phyloP scores from a whole-genome alignment of 2,329 filamentous ascomycete genomes.

The Huntiella moniliformis region DNA sequence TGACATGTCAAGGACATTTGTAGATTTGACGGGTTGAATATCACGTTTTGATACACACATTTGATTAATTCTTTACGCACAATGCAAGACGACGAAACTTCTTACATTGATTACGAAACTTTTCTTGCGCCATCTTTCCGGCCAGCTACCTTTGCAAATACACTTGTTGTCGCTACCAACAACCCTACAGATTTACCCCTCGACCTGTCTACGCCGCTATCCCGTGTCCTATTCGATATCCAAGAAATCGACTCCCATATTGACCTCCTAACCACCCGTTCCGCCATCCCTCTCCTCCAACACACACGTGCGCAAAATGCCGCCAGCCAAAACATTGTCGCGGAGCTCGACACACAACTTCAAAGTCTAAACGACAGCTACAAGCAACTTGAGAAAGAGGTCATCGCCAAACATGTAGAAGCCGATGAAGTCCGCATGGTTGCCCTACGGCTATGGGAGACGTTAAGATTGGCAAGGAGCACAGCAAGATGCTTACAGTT shows the following conservation, averaged over 20 bases:
- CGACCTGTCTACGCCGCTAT: constrained; percentile 85
- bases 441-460: constrained; percentile 61
- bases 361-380: constrained; percentile 69
- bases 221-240: constrained; percentile 83
- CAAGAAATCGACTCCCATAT: constrained; percentile 96
- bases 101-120: constrained; percentile 90
- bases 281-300: constrained; percentile 60
- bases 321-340: constrained; percentile 52
- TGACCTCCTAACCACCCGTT: constrained; percentile 68
- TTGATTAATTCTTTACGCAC: background rate
- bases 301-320: constrained; percentile 59
- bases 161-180: constrained; percentile 74
- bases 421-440: constrained; percentile 67
- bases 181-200: constrained; percentile 77
- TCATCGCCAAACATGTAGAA: constrained; percentile 65
- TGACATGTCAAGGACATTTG: too few relatives aligned
- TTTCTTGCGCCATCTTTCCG: constrained; percentile 75
- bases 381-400: constrained; percentile 67
- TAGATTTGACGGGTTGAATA: too few relatives aligned
- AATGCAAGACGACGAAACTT: constrained; percentile 36
- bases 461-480: constrained; percentile 55
- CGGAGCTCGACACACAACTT: constrained; percentile 64
- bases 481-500: constrained; percentile 65
- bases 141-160: constrained; percentile 67
- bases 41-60: background rate